Percentiles rank a stretch among this genome's conserved stretches.
These are phyloP conservation scores for Linnemannia hyalina DNA, from an alignment of 192 early-diverging fungal genomes.

Conservation along the genomic window DNA sequence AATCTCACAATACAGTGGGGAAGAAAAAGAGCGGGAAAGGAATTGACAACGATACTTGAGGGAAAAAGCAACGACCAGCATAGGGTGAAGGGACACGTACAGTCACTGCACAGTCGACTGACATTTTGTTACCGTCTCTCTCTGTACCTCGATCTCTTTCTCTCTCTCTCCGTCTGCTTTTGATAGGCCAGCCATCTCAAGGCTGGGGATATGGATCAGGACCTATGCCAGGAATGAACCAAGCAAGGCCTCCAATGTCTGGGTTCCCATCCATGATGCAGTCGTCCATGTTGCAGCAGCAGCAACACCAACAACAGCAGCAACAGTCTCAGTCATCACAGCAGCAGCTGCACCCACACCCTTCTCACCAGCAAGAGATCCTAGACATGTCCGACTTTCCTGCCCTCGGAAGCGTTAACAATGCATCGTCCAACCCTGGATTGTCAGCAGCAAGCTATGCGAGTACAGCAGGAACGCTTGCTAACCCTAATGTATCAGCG, in stretches of 20 bases:
- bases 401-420: constrained; percentile 58
- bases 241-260: constrained; percentile 50
- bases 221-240: constrained; percentile 51
- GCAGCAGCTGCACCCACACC: constrained; percentile 37
- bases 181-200: constrained; percentile 50
- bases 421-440: constrained; percentile 53
- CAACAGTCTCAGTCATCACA: constrained; percentile 37
- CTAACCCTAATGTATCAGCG: constrained; percentile 39
- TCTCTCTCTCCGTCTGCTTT: not conserved
- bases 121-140: not conserved
- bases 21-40: not conserved
- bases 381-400: constrained; percentile 62
- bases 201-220: constrained; percentile 53
- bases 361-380: constrained; percentile 48
- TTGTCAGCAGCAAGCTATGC: constrained; percentile 57
- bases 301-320: constrained; percentile 44
- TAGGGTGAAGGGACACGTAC: not conserved
- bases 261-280: constrained; percentile 48
- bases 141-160: constrained; percentile 5
- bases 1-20: not conserved
- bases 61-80: not conserved
- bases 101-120: not conserved
- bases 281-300: constrained; percentile 37
- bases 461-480: constrained; percentile 53
- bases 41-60: not conserved